Base-by-base conservation (phyloP, 106 monocot species). In the Dioscorea zingiberensis region DNA sequence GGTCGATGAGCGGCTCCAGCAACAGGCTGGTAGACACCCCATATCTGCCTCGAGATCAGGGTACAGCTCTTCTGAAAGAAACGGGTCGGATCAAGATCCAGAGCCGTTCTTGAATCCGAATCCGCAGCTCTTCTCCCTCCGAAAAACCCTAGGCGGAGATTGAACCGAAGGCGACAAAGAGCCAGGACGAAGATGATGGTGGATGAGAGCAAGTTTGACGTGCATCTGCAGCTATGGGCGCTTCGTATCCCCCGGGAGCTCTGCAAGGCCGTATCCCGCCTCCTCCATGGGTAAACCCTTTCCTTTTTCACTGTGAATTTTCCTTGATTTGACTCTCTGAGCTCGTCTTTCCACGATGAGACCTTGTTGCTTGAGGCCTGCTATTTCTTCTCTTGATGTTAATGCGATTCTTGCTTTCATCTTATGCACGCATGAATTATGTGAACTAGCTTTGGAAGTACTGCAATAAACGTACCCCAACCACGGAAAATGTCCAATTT, bases 181-280 rank as follows among this genome's bases (percentile, higher is more conserved):
- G 38, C 38, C 38, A 38, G 38, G 38, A 6, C 38, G 10, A 38
- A 38, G 38, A 38, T 2, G 38, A 38, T 62, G 30, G 28, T 91
- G 62, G 88, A 91, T 25, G 81, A 85, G 78, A 80, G 76, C 53
- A 79, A 81, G 59, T 97, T 97, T 62, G 83, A 88, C 17, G 27
- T 58, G 65, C 57, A 81, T 58, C 85, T 97, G 15, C 69, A 88
- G 66, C 74, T 97, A 0, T 77, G 58, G 78, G 85, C 95, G 6
- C 73, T 97, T 32, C 76, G 87, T 25, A 83, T 97, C 56, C 95
- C 95, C 22, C 80, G 87, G 0, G 80, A 91, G 46, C 76, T 79
- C 27, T 88, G 85, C 72, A 88, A 66, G 47, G 71, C 80, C 46
- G 70, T 81, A 51, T 65, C 55, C 47, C 85, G 81, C 24, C 56